Evolutionary conservation across 1,284 basidiomycete genomes (phyloP).

Genomic region (Trichosporon ovoides): DNA sequence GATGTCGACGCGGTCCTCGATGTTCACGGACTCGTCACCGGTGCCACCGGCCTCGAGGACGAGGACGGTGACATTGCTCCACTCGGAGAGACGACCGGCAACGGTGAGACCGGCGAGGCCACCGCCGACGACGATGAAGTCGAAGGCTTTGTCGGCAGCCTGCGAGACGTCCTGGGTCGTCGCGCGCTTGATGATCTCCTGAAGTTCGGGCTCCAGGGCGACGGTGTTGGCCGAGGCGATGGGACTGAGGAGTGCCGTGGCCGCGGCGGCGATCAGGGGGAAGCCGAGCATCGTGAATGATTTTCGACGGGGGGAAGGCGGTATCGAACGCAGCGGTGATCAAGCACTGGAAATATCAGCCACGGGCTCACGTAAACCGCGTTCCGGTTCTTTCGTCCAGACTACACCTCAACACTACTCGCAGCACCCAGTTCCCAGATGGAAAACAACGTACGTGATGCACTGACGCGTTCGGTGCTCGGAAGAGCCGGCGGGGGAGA

Average conservation of each 20-base stretch:
- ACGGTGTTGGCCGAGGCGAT: neutral
- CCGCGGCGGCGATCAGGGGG: neutral
- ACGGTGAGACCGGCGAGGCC: slow-evolving; percentile 69
- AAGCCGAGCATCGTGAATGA: neutral
- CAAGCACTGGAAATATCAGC: no score
- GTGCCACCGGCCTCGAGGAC: slow-evolving; percentile 67
- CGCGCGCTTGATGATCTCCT: slow-evolving; percentile 20
- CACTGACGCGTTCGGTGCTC: neutral
- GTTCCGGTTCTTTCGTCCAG: no score
- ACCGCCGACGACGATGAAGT: slow-evolving; percentile 53
- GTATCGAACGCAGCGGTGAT: no score
- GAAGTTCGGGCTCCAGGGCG: neutral
- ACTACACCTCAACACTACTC: no score
- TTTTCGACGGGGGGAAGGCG: no score
- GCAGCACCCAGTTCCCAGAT: no score
- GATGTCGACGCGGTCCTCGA: neutral
- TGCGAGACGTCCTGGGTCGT: slow-evolving; percentile 32
- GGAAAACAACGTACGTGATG: no score
- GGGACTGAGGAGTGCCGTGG: neutral
- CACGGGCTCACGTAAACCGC: no score
- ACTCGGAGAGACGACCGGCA: slow-evolving; percentile 64
- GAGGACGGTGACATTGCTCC: slow-evolving; percentile 60
- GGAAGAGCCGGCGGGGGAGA: neutral
- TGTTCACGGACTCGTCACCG: slow-evolving; percentile 49
- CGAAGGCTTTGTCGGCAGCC: slow-evolving; percentile 35